A percentile compares a stretch with the other conserved stretches of the same genome.
Evolutionary conservation across 768 basidiomycete species (phyloP).

Genomic region (Boletus rubropictus): DNA sequence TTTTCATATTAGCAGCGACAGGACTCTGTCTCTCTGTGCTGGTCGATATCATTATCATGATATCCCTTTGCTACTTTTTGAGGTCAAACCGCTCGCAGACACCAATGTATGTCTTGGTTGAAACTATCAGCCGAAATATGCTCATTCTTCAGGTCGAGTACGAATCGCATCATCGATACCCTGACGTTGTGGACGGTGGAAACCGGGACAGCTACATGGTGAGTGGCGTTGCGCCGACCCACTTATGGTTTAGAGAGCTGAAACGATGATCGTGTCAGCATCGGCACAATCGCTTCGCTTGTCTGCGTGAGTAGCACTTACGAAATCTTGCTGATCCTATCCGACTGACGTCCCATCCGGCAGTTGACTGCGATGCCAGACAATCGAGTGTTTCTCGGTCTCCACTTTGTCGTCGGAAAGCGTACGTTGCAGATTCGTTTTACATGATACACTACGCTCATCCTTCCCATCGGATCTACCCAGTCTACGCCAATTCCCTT

Average conservation of each 20-base stretch:
- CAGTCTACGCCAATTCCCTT: conserved; percentile 24
- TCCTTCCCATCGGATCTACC: background rate
- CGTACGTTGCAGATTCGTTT: conserved; percentile 6
- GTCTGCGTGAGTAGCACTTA: conserved; percentile 12
- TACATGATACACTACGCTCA: background rate
- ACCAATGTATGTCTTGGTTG: conserved; percentile 25
- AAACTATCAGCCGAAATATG: background rate
- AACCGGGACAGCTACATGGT: conserved; percentile 21
- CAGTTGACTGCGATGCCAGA: conserved; percentile 20
- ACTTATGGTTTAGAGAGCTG: background rate
- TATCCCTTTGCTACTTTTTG: conserved; percentile 38
- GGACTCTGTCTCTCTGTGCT: conserved; percentile 42
- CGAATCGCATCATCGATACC: conserved; percentile 19
- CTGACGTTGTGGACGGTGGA: conserved; percentile 20
- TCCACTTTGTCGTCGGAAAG: conserved; percentile 22
- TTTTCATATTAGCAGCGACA: background rate
- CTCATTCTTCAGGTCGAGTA: conserved; percentile 6
- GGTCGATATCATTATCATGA: conserved; percentile 43
- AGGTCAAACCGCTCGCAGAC: conserved; percentile 33
- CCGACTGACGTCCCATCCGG: background rate
- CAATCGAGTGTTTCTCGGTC: conserved; percentile 21
- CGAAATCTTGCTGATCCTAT: background rate
- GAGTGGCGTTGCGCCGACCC: background rate
- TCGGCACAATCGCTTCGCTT: conserved; percentile 11
- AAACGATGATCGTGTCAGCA: conserved; percentile 1